Percentiles rank a stretch among this genome's conserved stretches.
These are phyloP conservation scores for Porodaedalea pini DNA, from an alignment of 1,284 basidiomycete genomes.

Conservation along the genomic window DNA sequence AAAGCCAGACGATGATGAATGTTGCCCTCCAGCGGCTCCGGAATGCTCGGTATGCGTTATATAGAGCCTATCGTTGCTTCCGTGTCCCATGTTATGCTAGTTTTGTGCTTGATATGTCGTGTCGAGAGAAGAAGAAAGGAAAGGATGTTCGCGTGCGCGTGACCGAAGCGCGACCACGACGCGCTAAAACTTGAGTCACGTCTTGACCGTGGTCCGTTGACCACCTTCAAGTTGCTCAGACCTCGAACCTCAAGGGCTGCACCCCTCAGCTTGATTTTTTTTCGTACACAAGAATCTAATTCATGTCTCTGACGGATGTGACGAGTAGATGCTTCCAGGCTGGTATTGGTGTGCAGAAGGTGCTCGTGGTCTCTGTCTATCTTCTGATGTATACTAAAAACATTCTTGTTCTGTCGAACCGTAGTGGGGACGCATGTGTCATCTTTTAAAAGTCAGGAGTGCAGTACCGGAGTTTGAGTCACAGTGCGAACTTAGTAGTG, in stretches of 20 bases:
- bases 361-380: conserved; percentile 26
- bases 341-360: conserved; percentile 59
- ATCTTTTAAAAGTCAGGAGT: conserved; percentile 2
- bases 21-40: conserved; percentile 73
- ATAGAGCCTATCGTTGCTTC: conserved; percentile 81
- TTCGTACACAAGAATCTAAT: too few relatives aligned
- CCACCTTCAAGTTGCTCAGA: neutral
- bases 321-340: conserved; percentile 69
- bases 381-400: conserved; percentile 15
- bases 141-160: neutral
- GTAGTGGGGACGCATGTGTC: conserved; percentile 47
- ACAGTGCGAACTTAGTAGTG: conserved; percentile 37
- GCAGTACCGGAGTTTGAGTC: conserved; percentile 20
- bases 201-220: neutral
- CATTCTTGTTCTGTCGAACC: neutral
- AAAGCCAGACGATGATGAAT: conserved; percentile 68
- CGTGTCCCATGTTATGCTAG: conserved; percentile 63
- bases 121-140: too few relatives aligned
- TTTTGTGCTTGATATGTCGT: neutral
- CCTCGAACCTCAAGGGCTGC: too few relatives aligned
- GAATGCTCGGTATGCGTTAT: conserved; percentile 83
- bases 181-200: neutral
- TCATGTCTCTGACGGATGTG: conserved; percentile 62
- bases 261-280: too few relatives aligned
- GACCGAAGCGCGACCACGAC: neutral